A percentile compares a stretch with the other conserved stretches of the same genome.
Evolutionary conservation across 176 grass and related monocot genomes (phyloP).

Genomic region (barley (Hordeum vulgare)): DNA sequence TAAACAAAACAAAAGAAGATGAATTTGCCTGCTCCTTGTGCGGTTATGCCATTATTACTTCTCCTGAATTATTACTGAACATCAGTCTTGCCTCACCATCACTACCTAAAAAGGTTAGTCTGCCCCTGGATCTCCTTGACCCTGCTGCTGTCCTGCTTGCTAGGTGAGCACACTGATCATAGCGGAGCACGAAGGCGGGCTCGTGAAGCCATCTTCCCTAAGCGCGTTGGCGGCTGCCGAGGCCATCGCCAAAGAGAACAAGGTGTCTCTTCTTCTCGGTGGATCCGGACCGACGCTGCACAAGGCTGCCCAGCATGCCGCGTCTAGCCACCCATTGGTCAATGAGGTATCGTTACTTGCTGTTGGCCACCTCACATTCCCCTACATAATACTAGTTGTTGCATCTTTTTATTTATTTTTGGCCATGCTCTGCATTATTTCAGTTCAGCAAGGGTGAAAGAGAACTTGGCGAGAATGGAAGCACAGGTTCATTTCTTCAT

Average conservation of each 20-base stretch:
- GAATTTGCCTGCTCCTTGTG: no score
- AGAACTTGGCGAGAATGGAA: neutral
- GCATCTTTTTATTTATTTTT: neutral
- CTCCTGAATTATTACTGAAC: neutral
- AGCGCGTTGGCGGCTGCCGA: constrained; percentile 68
- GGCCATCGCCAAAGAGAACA: constrained; percentile 50
- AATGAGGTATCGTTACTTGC: constrained; percentile 48
- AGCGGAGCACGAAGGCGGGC: constrained; percentile 75
- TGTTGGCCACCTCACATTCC: neutral
- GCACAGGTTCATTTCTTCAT: neutral
- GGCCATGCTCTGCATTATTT: neutral
- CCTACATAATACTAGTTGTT: neutral
- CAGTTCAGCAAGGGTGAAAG: neutral
- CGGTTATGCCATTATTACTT: no score
- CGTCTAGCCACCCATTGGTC: constrained; percentile 72
- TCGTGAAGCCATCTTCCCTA: constrained; percentile 76
- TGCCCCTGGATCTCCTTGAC: neutral
- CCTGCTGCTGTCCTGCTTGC: neutral
- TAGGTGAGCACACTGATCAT: constrained; percentile 79
- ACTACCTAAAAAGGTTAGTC: neutral
- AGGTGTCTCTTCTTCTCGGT: constrained; percentile 60
- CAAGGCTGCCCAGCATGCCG: constrained; percentile 70
- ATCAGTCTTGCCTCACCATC: neutral
- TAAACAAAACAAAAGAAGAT: no score
- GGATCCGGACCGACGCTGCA: constrained; percentile 56